phyloP scores from a whole-genome alignment of 805 yeast genomes.

The Candida ulmi region DNA sequence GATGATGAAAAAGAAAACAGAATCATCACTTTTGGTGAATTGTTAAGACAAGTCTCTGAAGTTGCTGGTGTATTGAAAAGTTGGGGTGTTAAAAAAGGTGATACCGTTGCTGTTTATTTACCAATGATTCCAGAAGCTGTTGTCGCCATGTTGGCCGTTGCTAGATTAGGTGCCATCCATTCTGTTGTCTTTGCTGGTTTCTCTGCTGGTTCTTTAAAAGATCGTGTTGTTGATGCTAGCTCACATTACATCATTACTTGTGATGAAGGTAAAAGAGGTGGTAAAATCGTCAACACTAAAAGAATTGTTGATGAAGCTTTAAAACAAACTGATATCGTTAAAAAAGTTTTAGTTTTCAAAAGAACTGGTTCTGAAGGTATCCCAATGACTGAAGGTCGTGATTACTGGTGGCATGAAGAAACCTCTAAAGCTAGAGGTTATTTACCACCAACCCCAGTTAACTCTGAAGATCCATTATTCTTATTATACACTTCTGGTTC shows the following conservation, averaged over 20 bases:
- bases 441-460: slow-evolving; percentile 68
- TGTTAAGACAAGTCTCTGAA: slow-evolving; percentile 62
- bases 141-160: slow-evolving; percentile 69
- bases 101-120: slow-evolving; percentile 78
- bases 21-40: slow-evolving; percentile 62
- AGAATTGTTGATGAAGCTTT: slow-evolving; percentile 80
- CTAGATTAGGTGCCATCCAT: slow-evolving; percentile 78
- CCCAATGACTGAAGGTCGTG: slow-evolving; percentile 49
- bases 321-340: slow-evolving; percentile 57
- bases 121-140: slow-evolving; percentile 86
- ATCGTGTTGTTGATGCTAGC: slow-evolving; percentile 79
- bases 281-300: slow-evolving; percentile 74
- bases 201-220: slow-evolving; percentile 85
- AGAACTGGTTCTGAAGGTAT: slow-evolving; percentile 56
- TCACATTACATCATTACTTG: slow-evolving; percentile 72
- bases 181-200: slow-evolving; percentile 86
- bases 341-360: slow-evolving; percentile 64
- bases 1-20: slow-evolving; percentile 67
- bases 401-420: slow-evolving; percentile 75
- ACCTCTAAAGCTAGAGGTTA: slow-evolving; percentile 59
- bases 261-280: slow-evolving; percentile 82
- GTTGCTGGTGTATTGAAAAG: slow-evolving; percentile 63
- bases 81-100: slow-evolving; percentile 74
- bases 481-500: slow-evolving; percentile 82
- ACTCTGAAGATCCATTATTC: slow-evolving; percentile 78